Conservation (phyloP, 768 basidiomycete genomes). For the Lenzites betulinus region DNA sequence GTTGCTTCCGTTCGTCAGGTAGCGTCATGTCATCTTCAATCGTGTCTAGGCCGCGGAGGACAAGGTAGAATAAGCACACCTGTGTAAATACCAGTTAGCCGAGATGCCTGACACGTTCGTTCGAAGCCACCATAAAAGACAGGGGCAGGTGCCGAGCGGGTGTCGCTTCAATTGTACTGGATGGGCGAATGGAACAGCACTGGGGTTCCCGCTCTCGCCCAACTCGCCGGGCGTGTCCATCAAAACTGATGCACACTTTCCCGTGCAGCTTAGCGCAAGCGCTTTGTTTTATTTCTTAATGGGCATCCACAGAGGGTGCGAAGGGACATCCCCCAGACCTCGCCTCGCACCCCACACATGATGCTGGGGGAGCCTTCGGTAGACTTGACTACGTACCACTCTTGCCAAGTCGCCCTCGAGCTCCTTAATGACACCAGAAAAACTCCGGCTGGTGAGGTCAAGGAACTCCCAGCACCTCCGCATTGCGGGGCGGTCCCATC, state of each 20-base stretch:
- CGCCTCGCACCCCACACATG: not conserved
- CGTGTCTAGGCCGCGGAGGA: constrained; percentile 93
- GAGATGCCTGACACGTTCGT: too few species aligned
- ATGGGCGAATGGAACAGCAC: too few species aligned
- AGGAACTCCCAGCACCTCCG: constrained; percentile 87
- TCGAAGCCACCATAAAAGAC: too few species aligned
- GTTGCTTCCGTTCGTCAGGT: constrained; percentile 82
- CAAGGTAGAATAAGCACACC: constrained; percentile 95
- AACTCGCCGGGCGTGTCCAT: too few species aligned
- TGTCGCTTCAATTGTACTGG: too few species aligned
- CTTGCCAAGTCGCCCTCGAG: constrained; percentile 93
- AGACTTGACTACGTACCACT: constrained; percentile 58
- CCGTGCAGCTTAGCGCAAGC: too few species aligned
- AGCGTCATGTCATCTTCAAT: constrained; percentile 99
- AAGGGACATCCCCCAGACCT: not conserved
- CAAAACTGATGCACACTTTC: too few species aligned
- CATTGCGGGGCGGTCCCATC: constrained; percentile 89
- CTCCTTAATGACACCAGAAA: constrained; percentile 92
- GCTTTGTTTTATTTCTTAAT: not conserved
- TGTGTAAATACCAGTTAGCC: constrained; percentile 31
- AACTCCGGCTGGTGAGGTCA: constrained; percentile 87
- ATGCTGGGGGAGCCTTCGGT: not conserved
- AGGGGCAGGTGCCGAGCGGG: too few species aligned
- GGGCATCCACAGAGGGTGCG: not conserved
- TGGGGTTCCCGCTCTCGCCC: too few species aligned